These are phyloP conservation scores for Sequoia sempervirens DNA, from an alignment of 75 land plant species.

Conservation along the genomic window DNA sequence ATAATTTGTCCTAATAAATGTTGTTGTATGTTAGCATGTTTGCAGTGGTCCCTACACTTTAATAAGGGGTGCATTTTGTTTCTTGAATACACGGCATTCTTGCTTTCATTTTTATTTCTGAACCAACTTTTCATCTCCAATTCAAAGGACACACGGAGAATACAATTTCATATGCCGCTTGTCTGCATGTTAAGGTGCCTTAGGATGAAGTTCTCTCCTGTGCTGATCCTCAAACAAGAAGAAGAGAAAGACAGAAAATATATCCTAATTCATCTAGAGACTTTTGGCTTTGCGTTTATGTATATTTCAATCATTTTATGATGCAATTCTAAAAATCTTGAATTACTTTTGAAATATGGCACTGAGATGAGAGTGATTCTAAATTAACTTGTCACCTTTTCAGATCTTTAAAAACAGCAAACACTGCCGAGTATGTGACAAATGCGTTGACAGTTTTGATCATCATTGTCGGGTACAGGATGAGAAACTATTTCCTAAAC, in stretches of 20 bases:
- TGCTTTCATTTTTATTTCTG: not conserved
- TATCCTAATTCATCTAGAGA: not conserved
- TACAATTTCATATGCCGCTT: not conserved
- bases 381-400: not conserved
- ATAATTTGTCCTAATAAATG: not conserved
- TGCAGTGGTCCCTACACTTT: not conserved
- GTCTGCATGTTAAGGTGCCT: not conserved
- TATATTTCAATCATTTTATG: not conserved
- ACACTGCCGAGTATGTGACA: constrained; percentile 98
- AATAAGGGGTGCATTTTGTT: not conserved
- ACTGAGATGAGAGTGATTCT: not conserved
- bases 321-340: not conserved
- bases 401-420: constrained; percentile 93
- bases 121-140: not conserved
- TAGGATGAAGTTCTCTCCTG: not conserved
- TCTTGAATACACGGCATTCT: not conserved
- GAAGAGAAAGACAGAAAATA: not conserved
- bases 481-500: not conserved
- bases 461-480: constrained; percentile 93
- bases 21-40: not conserved
- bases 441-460: constrained; percentile 93
- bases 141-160: not conserved
- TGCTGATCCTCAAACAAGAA: not conserved
- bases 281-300: not conserved
- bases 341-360: not conserved